Evolutionary conservation across 2,329 filamentous ascomycete species (phyloP).

Genomic region (Claviceps sp.): DNA sequence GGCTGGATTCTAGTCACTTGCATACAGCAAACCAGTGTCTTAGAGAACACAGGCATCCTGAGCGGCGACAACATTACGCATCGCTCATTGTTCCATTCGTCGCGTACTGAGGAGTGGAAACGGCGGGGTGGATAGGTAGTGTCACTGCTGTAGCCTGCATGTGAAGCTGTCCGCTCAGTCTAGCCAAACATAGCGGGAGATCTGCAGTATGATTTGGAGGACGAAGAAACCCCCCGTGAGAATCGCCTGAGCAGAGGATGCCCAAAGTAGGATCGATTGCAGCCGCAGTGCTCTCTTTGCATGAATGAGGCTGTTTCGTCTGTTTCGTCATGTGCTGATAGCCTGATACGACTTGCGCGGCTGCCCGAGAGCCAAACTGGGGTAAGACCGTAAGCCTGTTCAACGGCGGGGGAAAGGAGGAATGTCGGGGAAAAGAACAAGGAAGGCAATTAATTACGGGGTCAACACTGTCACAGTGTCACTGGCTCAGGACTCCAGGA

Average conservation of each 20-base stretch:
- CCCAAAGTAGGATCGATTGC: neutral
- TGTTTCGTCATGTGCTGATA: neutral
- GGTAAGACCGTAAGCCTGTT: neutral
- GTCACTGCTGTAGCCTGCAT: neutral
- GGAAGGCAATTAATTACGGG: neutral
- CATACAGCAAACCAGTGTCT: neutral
- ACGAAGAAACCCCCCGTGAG: neutral
- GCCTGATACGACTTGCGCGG: neutral
- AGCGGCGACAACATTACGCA: neutral
- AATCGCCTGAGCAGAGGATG: neutral
- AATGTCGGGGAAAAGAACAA: neutral
- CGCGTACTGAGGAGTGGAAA: neutral
- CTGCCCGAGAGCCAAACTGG: neutral
- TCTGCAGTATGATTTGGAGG: neutral
- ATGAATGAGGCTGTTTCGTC: neutral
- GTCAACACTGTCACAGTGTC: neutral
- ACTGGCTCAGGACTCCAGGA: neutral
- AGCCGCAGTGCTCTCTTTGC: neutral
- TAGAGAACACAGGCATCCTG: slow-evolving; percentile 3
- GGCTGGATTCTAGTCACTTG: neutral
- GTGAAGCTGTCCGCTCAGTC: neutral
- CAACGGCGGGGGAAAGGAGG: neutral
- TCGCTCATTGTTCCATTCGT: neutral
- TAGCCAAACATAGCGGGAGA: neutral
- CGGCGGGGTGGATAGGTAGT: neutral